A percentile compares a stretch with the other conserved stretches of the same genome.
Evolutionary conservation across 2,329 filamentous ascomycete genomes (phyloP).

Genomic region (Phyllachora maydis): DNA sequence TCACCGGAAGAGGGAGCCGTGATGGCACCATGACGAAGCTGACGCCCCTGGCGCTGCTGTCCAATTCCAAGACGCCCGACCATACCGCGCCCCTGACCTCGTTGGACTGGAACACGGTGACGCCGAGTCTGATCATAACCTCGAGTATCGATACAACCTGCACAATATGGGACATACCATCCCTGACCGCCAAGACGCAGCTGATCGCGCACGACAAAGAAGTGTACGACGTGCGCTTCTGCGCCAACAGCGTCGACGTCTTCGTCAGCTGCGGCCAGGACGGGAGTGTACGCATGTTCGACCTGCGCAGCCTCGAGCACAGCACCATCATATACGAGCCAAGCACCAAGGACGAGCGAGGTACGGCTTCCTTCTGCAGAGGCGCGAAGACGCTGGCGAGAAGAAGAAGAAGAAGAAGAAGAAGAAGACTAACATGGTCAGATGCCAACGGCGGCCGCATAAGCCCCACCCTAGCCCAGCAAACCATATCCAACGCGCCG

Average conservation of each 20-base stretch:
- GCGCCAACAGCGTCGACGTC: conserved; percentile 93
- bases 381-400: no score
- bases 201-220: conserved; percentile 98
- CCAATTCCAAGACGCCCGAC: conserved; percentile 95
- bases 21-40: conserved; percentile 52
- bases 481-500: conserved; percentile 57
- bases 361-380: conserved; percentile 28
- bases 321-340: conserved; percentile 99
- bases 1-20: conserved; percentile 38
- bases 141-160: conserved; percentile 98
- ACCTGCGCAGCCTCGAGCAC: conserved; percentile 85
- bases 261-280: conserved; percentile 97
- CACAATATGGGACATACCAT: conserved; percentile 98
- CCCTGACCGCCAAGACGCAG: conserved; percentile 92
- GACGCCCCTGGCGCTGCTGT: conserved; percentile 77
- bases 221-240: conserved; percentile 96
- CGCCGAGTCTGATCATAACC: conserved; percentile 91
- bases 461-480: conserved; percentile 56
- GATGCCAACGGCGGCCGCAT: conserved; percentile 40
- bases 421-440: no score
- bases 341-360: conserved; percentile 61
- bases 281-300: conserved; percentile 96
- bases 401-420: no score
- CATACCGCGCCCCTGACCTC: conserved; percentile 94
- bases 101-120: conserved; percentile 94